These are phyloP conservation scores for Dryadomyces sulphureus DNA, from an alignment of 2,329 filamentous ascomycete genomes.

Conservation along the genomic window DNA sequence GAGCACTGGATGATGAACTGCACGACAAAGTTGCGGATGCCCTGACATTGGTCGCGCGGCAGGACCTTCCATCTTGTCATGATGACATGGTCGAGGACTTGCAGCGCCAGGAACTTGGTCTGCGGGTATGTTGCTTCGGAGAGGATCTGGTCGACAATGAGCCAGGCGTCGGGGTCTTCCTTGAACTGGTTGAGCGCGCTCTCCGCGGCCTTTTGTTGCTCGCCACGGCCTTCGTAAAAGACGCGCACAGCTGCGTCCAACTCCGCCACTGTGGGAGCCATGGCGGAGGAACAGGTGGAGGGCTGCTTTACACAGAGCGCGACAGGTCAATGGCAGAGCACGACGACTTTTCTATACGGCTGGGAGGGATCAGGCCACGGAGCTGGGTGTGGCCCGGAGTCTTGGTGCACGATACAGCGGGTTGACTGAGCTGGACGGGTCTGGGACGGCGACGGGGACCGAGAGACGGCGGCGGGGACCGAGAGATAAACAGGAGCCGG, in stretches of 20 bases:
- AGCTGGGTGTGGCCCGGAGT: background rate
- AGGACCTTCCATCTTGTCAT: slow-evolving; percentile 98
- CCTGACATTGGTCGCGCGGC: slow-evolving; percentile 89
- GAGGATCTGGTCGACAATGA: slow-evolving; percentile 92
- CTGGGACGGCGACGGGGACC: background rate
- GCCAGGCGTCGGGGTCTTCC: slow-evolving; percentile 95
- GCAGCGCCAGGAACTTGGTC: slow-evolving; percentile 92
- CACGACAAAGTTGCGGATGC: slow-evolving; percentile 97
- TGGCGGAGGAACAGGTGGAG: slow-evolving; percentile 20
- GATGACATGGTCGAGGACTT: slow-evolving; percentile 96
- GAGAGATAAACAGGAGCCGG: background rate
- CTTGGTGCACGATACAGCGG: background rate
- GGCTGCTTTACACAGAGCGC: background rate
- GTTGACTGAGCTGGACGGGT: background rate
- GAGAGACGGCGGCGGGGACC: background rate
- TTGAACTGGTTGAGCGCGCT: slow-evolving; percentile 96
- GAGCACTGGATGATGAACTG: slow-evolving; percentile 96
- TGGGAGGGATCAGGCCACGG: background rate
- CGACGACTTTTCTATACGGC: background rate
- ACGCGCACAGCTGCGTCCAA: slow-evolving; percentile 90
- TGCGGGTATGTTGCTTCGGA: slow-evolving; percentile 85
- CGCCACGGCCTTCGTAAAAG: slow-evolving; percentile 95
- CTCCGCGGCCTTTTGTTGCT: slow-evolving; percentile 93
- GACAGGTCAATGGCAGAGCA: background rate
- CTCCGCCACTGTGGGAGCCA: slow-evolving; percentile 72